phyloP scores from a whole-genome alignment of 129 eudicot genomes.

The Rutidosis leptorrhynchoides region DNA sequence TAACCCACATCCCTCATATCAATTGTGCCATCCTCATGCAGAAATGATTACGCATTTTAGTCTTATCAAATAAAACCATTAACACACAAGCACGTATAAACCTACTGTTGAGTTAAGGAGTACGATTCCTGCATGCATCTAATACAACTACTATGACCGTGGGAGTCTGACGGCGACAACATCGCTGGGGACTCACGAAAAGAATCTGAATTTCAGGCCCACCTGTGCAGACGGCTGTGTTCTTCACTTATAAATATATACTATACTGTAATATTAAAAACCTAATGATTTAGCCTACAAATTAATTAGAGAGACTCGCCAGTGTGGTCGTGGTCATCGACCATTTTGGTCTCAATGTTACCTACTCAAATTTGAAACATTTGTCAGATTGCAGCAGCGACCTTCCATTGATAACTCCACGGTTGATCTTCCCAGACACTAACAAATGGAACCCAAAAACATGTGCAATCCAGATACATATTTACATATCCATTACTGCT shows the following conservation, averaged over 20 bases:
- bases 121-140: background rate
- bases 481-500: slow-evolving; percentile 5
- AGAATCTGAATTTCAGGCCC: background rate
- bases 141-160: background rate
- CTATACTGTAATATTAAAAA: background rate
- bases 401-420: slow-evolving; percentile 10
- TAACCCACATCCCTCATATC: background rate
- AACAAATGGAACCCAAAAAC: slow-evolving; percentile 13
- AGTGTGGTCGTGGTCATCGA: background rate
- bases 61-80: slow-evolving; percentile 2
- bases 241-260: background rate
- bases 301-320: background rate
- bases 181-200: background rate
- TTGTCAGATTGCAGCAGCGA: slow-evolving; percentile 15
- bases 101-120: background rate
- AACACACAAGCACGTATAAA: background rate
- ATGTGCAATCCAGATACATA: slow-evolving; percentile 13
- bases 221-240: background rate
- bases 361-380: slow-evolving; percentile 20
- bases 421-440: background rate
- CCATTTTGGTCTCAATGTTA: slow-evolving; percentile 13
- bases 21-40: slow-evolving; percentile 14
- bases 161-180: background rate
- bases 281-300: background rate
- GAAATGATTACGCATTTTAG: background rate